Evolutionary conservation across 805 yeast genomes (phyloP), one percentile per base, ranked within the genome.

Genomic region (Lipomyces orientalis): DNA sequence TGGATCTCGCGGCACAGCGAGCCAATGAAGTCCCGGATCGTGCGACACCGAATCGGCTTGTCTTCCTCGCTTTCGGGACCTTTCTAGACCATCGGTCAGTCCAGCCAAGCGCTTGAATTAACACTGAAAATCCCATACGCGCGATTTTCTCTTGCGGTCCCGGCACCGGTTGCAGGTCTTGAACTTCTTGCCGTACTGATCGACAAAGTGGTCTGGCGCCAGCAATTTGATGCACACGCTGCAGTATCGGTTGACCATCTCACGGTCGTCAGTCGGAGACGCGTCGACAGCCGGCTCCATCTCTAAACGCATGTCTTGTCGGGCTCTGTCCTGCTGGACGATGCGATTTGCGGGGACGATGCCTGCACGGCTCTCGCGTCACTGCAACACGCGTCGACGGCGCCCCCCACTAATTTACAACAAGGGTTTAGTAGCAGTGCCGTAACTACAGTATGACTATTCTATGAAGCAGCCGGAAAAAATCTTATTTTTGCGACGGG

Each of bases 81-180:
- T 16, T 34, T 31, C 58, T 55, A 12, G 7, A 0, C 29, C 29
- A 14, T 19, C n/a, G n/a, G 29, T 22, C 34, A 22, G 58, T 6
- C 16, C 43, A 0, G 43, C 10, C 43, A 4, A 2, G 19, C 58
- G 16, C n/a, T n/a, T n/a, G n/a, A n/a, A 55, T n/a, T 12, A 6
- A 19, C 31, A 2, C 2, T 7, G 8, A 55, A 7, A 29, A 12
- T 29, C 0, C 33, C 58, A 1, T 37, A 37, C 43, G 12, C 43
- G 58, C 10, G 43, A 37, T 12, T 29, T 29, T 33, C 58, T 16
- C n/a, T 55, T 55, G 34, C 58, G 9, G 14, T 29, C 29, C 19
- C 58, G 10, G 58, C 58, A 55, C 33, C 37, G n/a, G 37, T 55
- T 55, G 33, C 58, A 55, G 31, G 58, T 55, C 37, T 55, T 55